phyloP scores from a whole-genome alignment of 2,329 filamentous ascomycete genomes.

The Fusarium clavum region DNA sequence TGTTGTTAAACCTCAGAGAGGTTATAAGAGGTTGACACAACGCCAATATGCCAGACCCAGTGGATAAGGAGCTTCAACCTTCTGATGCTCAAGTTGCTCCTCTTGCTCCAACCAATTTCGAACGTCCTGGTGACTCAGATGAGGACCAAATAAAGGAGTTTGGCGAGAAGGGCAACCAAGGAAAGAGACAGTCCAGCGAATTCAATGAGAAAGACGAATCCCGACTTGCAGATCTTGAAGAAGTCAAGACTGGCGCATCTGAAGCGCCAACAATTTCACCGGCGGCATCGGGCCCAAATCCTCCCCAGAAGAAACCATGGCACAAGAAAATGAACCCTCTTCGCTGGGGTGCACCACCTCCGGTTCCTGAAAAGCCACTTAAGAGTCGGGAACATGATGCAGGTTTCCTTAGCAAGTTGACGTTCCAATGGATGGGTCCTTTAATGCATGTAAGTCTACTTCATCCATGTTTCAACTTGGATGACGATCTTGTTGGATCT shows the following conservation, averaged over 20 bases:
- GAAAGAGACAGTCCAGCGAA: slow-evolving; percentile 7
- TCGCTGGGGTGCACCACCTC: slow-evolving; percentile 67
- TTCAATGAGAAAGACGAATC: slow-evolving; percentile 16
- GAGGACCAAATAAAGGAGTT: slow-evolving; percentile 32
- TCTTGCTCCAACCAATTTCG: slow-evolving; percentile 43
- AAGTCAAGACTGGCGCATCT: slow-evolving; percentile 65
- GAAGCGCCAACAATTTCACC: slow-evolving; percentile 66
- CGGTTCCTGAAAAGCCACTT: slow-evolving; percentile 64
- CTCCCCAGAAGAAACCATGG: slow-evolving; percentile 66
- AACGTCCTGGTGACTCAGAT: slow-evolving; percentile 30
- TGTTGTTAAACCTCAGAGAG: not conserved
- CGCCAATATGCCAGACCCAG: slow-evolving; percentile 44
- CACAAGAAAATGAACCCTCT: slow-evolving; percentile 71
- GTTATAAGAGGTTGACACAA: slow-evolving; percentile 10
- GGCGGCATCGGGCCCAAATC: slow-evolving; percentile 53
- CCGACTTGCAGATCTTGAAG: slow-evolving; percentile 37
- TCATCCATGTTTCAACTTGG: slow-evolving; percentile 1
- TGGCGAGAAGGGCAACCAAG: slow-evolving; percentile 33
- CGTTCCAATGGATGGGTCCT: slow-evolving; percentile 91
- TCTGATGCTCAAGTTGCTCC: slow-evolving; percentile 47
- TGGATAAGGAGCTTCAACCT: slow-evolving; percentile 47
- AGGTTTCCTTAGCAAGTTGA: slow-evolving; percentile 77
- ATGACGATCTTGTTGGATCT: slow-evolving; percentile 5
- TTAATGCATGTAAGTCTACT: slow-evolving; percentile 76
- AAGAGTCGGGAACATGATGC: slow-evolving; percentile 78